Conservation (phyloP, 129 eudicot genomes). For the Calendula officinalis region DNA sequence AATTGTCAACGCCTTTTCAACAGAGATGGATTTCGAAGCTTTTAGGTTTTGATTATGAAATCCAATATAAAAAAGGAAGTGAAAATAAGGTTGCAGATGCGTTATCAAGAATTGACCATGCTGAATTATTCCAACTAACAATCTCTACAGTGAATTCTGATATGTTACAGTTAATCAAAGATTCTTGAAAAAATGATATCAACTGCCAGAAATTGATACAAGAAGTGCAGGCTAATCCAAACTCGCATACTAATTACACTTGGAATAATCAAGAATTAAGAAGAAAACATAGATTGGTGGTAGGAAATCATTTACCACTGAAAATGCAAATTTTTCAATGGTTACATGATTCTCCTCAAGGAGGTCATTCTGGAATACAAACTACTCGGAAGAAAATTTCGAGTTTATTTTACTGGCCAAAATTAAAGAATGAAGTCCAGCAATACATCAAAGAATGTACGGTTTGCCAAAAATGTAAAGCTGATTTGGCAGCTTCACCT, state of each 20-base stretch:
- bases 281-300: not conserved
- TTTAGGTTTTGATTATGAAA: not conserved
- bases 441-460: not conserved
- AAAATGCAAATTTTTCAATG: not conserved
- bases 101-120: not conserved
- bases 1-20: not conserved
- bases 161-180: not conserved
- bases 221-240: not conserved
- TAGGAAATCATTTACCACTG: not conserved
- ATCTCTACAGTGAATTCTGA: not conserved
- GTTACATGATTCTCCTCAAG: constrained; percentile 1
- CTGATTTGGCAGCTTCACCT: not conserved
- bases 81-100: constrained; percentile 1
- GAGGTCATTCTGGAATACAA: constrained; percentile 13
- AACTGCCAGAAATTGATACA: not conserved
- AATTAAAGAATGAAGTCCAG: not conserved
- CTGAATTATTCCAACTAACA: not conserved
- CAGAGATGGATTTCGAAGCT: not conserved
- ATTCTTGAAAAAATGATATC: not conserved
- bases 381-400: not conserved
- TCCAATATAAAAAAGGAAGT: not conserved
- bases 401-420: not conserved
- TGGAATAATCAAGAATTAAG: not conserved
- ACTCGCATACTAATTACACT: not conserved
- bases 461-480: not conserved